These are phyloP conservation scores for Phytophthora chlamydospora DNA, from an alignment of 352 stramenopile species.

Conservation along the genomic window DNA sequence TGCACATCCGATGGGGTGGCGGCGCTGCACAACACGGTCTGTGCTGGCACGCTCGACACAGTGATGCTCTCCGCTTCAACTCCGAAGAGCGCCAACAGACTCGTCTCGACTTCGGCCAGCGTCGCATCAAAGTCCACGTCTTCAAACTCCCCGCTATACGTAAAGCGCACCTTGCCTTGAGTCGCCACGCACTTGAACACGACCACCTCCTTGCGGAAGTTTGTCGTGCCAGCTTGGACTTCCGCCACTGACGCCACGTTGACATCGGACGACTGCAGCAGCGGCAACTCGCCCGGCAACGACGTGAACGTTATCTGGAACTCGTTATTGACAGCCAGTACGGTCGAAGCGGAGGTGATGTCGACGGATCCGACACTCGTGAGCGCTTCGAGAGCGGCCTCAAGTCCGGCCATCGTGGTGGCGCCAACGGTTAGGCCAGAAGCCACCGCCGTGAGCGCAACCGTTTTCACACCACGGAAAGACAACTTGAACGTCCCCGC, in stretches of 20 bases:
- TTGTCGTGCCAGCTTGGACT: slow-evolving; percentile 45
- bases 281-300: slow-evolving; percentile 53
- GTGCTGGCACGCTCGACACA: slow-evolving; percentile 44
- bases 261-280: slow-evolving; percentile 28
- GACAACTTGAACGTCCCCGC: slow-evolving; percentile 50
- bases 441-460: slow-evolving; percentile 17
- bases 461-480: slow-evolving; percentile 53
- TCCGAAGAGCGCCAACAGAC: slow-evolving; percentile 54
- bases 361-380: slow-evolving; percentile 49
- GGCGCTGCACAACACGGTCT: slow-evolving; percentile 49
- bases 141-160: slow-evolving; percentile 16
- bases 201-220: slow-evolving; percentile 70
- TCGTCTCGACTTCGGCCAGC: slow-evolving; percentile 40
- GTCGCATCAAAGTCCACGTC: slow-evolving; percentile 34
- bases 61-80: slow-evolving; percentile 65
- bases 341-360: slow-evolving; percentile 39
- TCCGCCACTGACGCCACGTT: slow-evolving; percentile 37
- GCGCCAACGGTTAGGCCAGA: slow-evolving; percentile 30
- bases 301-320: slow-evolving; percentile 68
- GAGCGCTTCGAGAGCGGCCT: slow-evolving; percentile 45
- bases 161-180: slow-evolving; percentile 43
- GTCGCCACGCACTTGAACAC: slow-evolving; percentile 60
- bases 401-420: slow-evolving; percentile 39
- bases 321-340: slow-evolving; percentile 21
- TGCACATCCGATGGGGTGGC: slow-evolving; percentile 38